A percentile compares a stretch with the other conserved stretches of the same genome.
Conservation (phyloP, 768 basidiomycete species). For the Mycena amicta region DNA sequence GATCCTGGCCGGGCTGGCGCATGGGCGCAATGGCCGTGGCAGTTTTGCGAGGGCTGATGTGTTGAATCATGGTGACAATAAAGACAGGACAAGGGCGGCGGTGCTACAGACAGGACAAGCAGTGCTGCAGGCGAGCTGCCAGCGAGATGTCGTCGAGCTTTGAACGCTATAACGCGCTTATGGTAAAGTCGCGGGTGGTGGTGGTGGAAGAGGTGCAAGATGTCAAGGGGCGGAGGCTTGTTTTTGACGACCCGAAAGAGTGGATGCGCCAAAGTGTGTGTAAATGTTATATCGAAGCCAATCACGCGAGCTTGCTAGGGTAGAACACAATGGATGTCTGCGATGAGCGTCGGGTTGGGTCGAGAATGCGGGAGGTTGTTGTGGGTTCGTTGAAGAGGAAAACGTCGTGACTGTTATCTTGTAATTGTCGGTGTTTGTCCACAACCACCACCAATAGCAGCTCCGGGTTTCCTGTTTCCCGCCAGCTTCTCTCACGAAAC, state of each 20-base stretch:
- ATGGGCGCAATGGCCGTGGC: slow-evolving; percentile 31
- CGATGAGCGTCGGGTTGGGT: no score
- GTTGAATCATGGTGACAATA: slow-evolving; percentile 61
- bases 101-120: not conserved
- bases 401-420: not conserved
- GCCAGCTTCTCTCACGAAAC: not conserved
- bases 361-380: not conserved
- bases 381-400: not conserved
- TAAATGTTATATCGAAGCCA: slow-evolving; percentile 24
- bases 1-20: slow-evolving; percentile 40
- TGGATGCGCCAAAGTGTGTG: slow-evolving; percentile 36
- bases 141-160: no score
- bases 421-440: no score
- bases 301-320: slow-evolving; percentile 20
- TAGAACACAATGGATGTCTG: no score
- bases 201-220: slow-evolving; percentile 2
- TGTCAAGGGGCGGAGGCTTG: slow-evolving; percentile 8
- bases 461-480: not conserved
- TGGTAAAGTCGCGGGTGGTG: no score
- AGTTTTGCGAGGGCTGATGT: slow-evolving; percentile 51
- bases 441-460: no score
- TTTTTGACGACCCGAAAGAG: slow-evolving; percentile 40
- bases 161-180: no score
- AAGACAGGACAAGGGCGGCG: not conserved
- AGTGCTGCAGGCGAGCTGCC: no score